phyloP scores from a whole-genome alignment of 2,329 filamentous ascomycete genomes.

The Diaporthe citriasiana region DNA sequence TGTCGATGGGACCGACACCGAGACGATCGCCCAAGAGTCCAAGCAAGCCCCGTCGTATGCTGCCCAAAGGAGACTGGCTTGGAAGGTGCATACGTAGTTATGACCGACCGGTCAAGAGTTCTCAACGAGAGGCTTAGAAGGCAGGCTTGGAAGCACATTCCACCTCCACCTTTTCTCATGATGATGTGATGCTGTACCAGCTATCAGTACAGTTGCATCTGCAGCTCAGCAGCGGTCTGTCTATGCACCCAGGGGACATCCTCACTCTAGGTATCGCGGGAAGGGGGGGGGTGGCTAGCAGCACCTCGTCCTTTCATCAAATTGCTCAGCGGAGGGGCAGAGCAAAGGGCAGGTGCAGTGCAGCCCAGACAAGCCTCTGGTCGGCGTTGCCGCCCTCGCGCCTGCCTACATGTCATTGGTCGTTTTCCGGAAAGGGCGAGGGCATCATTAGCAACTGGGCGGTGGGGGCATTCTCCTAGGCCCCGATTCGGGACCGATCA shows the following conservation, averaged over 20 bases:
- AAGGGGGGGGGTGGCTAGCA: neutral
- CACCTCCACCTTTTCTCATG: neutral
- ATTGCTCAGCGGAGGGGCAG: neutral
- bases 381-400: constrained; percentile 17
- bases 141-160: neutral
- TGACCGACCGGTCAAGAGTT: neutral
- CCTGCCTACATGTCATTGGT: constrained; percentile 4
- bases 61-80: constrained; percentile 17
- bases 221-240: neutral
- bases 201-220: neutral
- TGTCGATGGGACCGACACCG: constrained; percentile 15
- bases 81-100: neutral
- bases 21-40: constrained; percentile 8
- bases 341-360: neutral
- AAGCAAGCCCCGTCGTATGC: neutral
- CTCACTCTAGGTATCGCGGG: neutral
- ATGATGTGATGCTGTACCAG: no score
- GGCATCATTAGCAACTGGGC: neutral
- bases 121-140: neutral
- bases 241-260: neutral
- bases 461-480: neutral
- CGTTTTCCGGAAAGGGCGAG: constrained; percentile 25
- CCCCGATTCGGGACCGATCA: constrained; percentile 18
- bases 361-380: constrained; percentile 17
- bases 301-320: neutral